Base-by-base conservation (phyloP, 2,329 filamentous ascomycete genomes). In the Fusarium multiceps region DNA sequence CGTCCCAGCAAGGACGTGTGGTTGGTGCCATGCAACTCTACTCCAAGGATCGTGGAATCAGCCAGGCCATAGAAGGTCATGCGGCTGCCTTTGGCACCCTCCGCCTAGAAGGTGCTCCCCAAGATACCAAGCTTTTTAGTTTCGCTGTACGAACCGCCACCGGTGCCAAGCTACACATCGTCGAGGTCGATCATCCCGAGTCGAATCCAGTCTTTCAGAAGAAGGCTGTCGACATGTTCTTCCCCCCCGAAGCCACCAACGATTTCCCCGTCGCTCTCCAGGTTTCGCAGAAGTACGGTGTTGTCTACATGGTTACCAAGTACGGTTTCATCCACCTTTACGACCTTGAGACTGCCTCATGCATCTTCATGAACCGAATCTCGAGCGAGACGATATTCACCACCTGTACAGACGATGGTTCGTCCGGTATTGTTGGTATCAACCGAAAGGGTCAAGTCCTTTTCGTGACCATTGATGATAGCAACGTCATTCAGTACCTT, bases 331-430 rank as follows among this genome's bases (percentile, higher is more conserved):
- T 99, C 76, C 96, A 99, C 82, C 88, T 99, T 25, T 98, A 99
- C 83, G 97, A 99, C 78, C 89, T 99, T 60, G 97, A 99, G 85
- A 96, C 93, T 10, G 97, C 93, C 62, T 92, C 92, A 14, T 97
- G 93, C 80, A 96, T 99, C 79, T 99, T 98, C 88, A 97, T 99
- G 94, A 99, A 99, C 87, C 92, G 97, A 75, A 99, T 99, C 77
- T 99, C 96, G 34, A 97, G 94, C 85, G 96, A 99, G 79, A 99
- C 96, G 27, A 98, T 99, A 79, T 99, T 99, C 84, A 97, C 95
- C 27, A 98, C 94, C 21, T 92, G 93, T 48, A 84, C 90, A 37
- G 96, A 99, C 79, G 87, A 88, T 57, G 90, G 94, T 23, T 97
- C 93, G 20, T 89, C 91, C 47, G 97, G 97, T 75, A 92, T 99